Evolutionary conservation across 768 basidiomycete species (phyloP).

Genomic region (Chalciporus sphaerocephalus): DNA sequence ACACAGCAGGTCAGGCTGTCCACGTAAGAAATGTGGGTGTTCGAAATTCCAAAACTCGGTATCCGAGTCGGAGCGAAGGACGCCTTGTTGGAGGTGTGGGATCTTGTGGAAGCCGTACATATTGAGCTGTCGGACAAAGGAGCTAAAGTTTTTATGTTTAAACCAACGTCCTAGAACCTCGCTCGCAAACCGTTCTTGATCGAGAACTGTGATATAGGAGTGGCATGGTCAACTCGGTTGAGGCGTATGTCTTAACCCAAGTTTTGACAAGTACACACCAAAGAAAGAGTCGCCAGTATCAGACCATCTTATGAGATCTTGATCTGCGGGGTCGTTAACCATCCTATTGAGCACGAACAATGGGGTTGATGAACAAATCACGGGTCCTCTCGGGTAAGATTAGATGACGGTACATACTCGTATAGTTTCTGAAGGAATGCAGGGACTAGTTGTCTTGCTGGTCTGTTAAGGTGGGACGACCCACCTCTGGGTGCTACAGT

Average conservation of each 20-base stretch:
- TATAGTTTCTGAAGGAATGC: slow-evolving; percentile 92
- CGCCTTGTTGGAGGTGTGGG: slow-evolving; percentile 93
- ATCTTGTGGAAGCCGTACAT: slow-evolving; percentile 98
- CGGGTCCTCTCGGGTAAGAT: slow-evolving; percentile 7
- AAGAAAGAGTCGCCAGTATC: slow-evolving; percentile 90
- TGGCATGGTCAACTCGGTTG: not conserved
- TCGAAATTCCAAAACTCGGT: slow-evolving; percentile 90
- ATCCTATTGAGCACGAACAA: slow-evolving; percentile 50
- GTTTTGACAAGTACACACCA: slow-evolving; percentile 42
- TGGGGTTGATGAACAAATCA: slow-evolving; percentile 10
- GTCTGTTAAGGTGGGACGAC: slow-evolving; percentile 41
- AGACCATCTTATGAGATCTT: slow-evolving; percentile 88
- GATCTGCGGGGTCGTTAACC: slow-evolving; percentile 81
- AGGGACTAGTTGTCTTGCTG: slow-evolving; percentile 56
- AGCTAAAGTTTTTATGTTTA: slow-evolving; percentile 96
- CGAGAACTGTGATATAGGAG: slow-evolving; percentile 56
- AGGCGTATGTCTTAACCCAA: slow-evolving; percentile 1
- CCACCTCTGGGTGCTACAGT: slow-evolving; percentile 40
- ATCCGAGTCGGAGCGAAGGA: slow-evolving; percentile 76
- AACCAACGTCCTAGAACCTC: slow-evolving; percentile 92
- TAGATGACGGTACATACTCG: slow-evolving; percentile 50
- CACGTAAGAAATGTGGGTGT: slow-evolving; percentile 84
- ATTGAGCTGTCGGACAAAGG: slow-evolving; percentile 91
- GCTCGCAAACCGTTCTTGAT: slow-evolving; percentile 85
- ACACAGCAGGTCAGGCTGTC: slow-evolving; percentile 82